Percentiles rank a stretch among this genome's conserved stretches.
phyloP scores from a whole-genome alignment of 169 alveolate species.

The Perkinsus olseni region DNA sequence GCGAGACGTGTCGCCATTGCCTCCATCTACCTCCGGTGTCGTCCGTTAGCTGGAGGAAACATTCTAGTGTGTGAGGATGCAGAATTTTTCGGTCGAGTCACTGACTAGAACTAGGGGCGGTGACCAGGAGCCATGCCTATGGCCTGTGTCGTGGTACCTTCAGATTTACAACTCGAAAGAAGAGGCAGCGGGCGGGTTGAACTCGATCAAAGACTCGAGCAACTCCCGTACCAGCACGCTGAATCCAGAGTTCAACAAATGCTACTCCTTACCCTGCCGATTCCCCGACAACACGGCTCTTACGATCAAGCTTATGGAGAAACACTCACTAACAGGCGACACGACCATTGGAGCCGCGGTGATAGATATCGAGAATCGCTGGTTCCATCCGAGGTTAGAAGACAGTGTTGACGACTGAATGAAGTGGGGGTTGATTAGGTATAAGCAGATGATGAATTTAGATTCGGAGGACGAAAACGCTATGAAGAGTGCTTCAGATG shows the following conservation, averaged over 20 bases:
- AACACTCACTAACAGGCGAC: not conserved
- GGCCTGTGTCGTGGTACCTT: not conserved
- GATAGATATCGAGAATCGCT: not conserved
- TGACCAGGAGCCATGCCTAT: not conserved
- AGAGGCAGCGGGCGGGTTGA: not conserved
- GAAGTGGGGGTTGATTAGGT: not conserved
- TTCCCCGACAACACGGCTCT: not conserved
- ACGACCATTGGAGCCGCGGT: not conserved
- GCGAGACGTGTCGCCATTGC: too few species aligned
- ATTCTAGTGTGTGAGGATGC: too few species aligned
- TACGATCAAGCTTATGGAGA: not conserved
- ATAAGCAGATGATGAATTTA: not conserved
- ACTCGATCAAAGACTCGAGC: not conserved
- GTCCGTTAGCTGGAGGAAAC: too few species aligned
- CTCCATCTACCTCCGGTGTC: too few species aligned
- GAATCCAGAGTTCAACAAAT: not conserved
- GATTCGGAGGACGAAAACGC: not conserved
- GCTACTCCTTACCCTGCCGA: not conserved
- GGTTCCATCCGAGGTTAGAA: not conserved
- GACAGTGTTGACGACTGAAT: not conserved
- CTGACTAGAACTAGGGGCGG: not conserved
- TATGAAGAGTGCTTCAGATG: not conserved
- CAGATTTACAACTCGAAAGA: not conserved
- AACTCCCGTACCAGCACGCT: not conserved
- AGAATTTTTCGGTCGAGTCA: too few species aligned